A percentile compares a stretch with the other conserved stretches of the same genome.
Evolutionary conservation across 1,284 basidiomycete genomes (phyloP).

Genomic region (Boletus calvinii): DNA sequence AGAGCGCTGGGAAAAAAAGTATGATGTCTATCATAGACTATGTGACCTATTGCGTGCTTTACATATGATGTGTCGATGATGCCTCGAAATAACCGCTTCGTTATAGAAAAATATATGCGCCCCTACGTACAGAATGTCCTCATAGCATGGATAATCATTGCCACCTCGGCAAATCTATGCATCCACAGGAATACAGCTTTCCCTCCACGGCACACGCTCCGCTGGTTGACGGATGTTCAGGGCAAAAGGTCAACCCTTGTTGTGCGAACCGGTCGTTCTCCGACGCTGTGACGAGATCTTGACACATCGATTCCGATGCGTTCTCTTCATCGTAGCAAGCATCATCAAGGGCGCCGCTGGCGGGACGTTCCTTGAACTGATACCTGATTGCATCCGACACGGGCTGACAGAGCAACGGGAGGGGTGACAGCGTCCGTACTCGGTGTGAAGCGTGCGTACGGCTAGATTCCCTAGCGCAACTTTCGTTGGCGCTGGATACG

Average conservation of each 20-base stretch:
- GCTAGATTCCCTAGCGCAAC: not conserved
- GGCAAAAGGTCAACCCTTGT: slow-evolving; percentile 15
- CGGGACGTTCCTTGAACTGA: slow-evolving; percentile 23
- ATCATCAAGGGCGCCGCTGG: slow-evolving; percentile 1
- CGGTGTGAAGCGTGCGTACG: slow-evolving; percentile 1
- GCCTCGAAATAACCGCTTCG: slow-evolving; percentile 21
- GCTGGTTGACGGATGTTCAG: slow-evolving; percentile 11
- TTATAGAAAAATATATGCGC: slow-evolving; percentile 2
- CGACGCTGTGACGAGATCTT: slow-evolving; percentile 15
- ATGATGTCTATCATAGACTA: slow-evolving; percentile 21
- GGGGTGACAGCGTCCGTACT: slow-evolving; percentile 26
- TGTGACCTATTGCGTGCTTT: slow-evolving; percentile 23
- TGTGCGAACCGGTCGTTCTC: slow-evolving; percentile 19
- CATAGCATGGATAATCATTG: slow-evolving; percentile 12
- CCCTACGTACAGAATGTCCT: slow-evolving; percentile 3
- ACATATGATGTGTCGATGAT: slow-evolving; percentile 30
- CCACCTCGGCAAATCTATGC: slow-evolving; percentile 26
- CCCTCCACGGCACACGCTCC: slow-evolving; percentile 16
- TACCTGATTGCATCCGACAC: slow-evolving; percentile 34
- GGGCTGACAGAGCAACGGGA: slow-evolving; percentile 35
- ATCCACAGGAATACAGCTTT: slow-evolving; percentile 23
- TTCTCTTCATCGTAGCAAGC: slow-evolving; percentile 15
- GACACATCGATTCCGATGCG: slow-evolving; percentile 19
- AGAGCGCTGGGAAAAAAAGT: slow-evolving; percentile 14
- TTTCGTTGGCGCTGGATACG: slow-evolving; percentile 33